These are phyloP conservation scores for Casuarina glauca DNA, from an alignment of 306 rosid species.

Conservation along the genomic window DNA sequence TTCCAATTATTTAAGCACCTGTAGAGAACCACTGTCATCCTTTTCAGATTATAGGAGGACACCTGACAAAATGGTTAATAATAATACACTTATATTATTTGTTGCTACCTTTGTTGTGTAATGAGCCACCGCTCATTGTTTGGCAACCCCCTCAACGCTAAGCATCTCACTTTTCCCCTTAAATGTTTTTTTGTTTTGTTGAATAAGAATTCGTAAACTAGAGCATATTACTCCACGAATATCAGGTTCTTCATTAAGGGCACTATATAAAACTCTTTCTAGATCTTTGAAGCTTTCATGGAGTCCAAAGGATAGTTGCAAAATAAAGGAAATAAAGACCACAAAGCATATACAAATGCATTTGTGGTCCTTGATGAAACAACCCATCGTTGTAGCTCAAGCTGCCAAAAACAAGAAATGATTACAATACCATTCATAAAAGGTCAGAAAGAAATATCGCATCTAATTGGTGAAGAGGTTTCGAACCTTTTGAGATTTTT, in stretches of 20 bases:
- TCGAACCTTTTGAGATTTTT: conserved; percentile 62
- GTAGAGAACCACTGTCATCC: conserved; percentile 88
- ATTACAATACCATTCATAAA: too few relatives aligned
- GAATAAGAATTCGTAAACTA: conserved; percentile 78
- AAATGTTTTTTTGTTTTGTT: conserved; percentile 65
- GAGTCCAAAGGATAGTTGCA: conserved; percentile 74
- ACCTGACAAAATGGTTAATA: conserved; percentile 54
- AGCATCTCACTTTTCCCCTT: conserved; percentile 43
- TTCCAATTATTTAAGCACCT: conserved; percentile 47
- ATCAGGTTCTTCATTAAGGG: conserved; percentile 53
- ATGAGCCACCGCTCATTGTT: conserved; percentile 42
- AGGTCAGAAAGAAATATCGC: too few relatives aligned
- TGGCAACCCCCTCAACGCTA: conserved; percentile 27
- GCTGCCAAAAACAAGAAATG: conserved; percentile 45
- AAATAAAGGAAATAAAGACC: conserved; percentile 39
- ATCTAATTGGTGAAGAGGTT: not conserved
- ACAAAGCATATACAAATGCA: conserved; percentile 67
- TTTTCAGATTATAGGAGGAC: conserved; percentile 55
- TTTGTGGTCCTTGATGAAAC: conserved; percentile 72
- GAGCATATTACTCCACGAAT: conserved; percentile 77
- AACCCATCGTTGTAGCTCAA: conserved; percentile 64
- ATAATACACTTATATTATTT: conserved; percentile 53
- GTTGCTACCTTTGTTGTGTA: conserved; percentile 55
- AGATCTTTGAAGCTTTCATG: conserved; percentile 64
- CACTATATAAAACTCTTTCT: conserved; percentile 27